These are phyloP conservation scores for Phyllostachys edulis DNA, from an alignment of 176 grass and related monocot species.

Conservation along the genomic window DNA sequence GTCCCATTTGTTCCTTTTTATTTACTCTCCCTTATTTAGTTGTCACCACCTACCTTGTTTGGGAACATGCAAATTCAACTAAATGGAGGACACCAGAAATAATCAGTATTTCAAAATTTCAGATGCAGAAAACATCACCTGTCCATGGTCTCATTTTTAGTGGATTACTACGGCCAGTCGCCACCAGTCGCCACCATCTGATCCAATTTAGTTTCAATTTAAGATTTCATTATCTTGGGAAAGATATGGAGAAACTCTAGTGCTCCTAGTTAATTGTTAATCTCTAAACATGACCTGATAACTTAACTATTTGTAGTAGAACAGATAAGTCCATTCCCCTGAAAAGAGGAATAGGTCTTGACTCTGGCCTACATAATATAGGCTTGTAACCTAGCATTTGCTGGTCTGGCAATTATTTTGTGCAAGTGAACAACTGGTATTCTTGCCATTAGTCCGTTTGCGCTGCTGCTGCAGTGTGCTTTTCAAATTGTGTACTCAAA, in stretches of 20 bases:
- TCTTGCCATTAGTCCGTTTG: background rate
- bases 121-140: background rate
- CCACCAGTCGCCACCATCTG: constrained; percentile 7
- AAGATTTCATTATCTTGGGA: background rate
- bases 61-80: constrained; percentile 12
- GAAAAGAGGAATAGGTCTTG: background rate
- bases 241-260: background rate
- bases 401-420: background rate
- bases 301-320: background rate
- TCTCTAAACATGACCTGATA: background rate
- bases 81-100: constrained; percentile 12
- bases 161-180: background rate
- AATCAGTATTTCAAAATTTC: background rate
- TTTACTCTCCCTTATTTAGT: background rate
- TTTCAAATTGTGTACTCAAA: constrained; percentile 14
- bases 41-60: background rate
- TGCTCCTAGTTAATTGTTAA: background rate
- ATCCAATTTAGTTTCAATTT: constrained; percentile 7
- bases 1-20: background rate
- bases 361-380: background rate
- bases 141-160: background rate
- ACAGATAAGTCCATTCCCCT: background rate
- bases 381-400: background rate
- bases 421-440: background rate
- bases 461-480: background rate